Percentiles rank a stretch among this genome's conserved stretches.
Evolutionary conservation across 768 basidiomycete species (phyloP).

Genomic region (Boletus sp.): DNA sequence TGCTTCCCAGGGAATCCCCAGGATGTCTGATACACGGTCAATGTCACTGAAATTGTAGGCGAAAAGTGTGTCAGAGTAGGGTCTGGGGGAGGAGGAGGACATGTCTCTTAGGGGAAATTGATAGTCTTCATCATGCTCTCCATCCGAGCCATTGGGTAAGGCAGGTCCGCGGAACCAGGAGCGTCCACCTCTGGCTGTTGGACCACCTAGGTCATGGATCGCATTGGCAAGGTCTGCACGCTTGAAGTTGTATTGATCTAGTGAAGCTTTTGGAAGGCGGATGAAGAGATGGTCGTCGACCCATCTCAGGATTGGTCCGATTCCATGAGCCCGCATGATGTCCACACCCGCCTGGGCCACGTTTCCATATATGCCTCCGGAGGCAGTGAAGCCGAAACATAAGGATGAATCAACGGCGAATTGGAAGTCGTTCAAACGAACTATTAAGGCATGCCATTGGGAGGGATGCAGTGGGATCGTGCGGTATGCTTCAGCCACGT

Average conservation of each 20-base stretch:
- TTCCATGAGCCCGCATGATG: accelerated
- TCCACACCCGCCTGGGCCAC: no score
- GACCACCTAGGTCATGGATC: no score
- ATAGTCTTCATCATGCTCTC: not conserved
- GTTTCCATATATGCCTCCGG: not conserved
- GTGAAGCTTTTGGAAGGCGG: no score
- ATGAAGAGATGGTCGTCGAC: not conserved
- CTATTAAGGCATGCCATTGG: no score
- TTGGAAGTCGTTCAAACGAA: no score
- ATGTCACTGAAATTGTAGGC: not conserved
- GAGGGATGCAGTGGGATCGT: no score
- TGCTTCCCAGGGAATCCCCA: not conserved
- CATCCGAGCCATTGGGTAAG: accelerated
- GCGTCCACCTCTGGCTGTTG: no score
- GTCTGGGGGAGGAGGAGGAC: not conserved
- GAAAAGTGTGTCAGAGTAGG: accelerated
- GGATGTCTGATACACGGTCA: not conserved
- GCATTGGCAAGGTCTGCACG: no score
- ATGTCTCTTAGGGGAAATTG: accelerated
- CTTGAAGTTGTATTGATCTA: no score
- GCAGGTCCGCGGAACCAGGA: accelerated
- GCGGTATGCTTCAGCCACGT: no score
- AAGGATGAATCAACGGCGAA: no score
- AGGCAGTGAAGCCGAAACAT: no score
- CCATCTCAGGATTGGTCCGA: not conserved